Evolutionary conservation across 2,329 filamentous ascomycete genomes (phyloP).

Genomic region (Coniochaeta prunicola): DNA sequence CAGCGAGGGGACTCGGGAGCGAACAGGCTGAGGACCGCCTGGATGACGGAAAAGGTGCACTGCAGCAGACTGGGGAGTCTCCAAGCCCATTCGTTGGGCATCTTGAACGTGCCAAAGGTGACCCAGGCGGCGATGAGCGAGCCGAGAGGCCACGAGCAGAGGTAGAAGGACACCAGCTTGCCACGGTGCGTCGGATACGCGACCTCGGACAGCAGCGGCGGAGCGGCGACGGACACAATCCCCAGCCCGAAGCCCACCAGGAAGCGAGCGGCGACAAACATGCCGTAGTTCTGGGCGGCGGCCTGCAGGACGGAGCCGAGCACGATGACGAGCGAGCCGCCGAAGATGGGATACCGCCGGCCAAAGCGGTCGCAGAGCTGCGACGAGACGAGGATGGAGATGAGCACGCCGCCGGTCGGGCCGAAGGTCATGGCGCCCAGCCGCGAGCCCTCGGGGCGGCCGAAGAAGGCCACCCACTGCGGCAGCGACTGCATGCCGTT

Average conservation of each 20-base stretch:
- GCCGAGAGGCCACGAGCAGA: constrained; percentile 4
- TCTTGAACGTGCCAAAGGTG: constrained; percentile 6
- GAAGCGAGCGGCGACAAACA: constrained; percentile 12
- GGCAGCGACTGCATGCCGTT: constrained; percentile 25
- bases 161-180: constrained; percentile 6
- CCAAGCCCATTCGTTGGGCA: constrained; percentile 4
- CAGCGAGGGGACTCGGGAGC: background rate
- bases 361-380: constrained; percentile 20
- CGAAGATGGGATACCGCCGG: constrained; percentile 17
- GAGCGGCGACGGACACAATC: constrained; percentile 9
- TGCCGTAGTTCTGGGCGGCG: constrained; percentile 11
- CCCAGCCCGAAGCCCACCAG: constrained; percentile 12
- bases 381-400: constrained; percentile 9
- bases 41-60: constrained; percentile 4
- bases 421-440: constrained; percentile 22
- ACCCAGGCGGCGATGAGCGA: constrained; percentile 6
- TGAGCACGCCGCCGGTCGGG: constrained; percentile 9
- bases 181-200: constrained; percentile 9
- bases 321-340: constrained; percentile 20
- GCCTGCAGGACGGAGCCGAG: constrained; percentile 20
- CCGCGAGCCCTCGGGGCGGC: constrained; percentile 17
- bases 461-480: constrained; percentile 21
- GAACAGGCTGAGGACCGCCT: constrained; percentile 3
- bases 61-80: constrained; percentile 5
- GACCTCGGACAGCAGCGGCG: constrained; percentile 8